Evolutionary conservation across 192 early-diverging fungal species (phyloP).

Genomic region (Diversispora eburnea): DNA sequence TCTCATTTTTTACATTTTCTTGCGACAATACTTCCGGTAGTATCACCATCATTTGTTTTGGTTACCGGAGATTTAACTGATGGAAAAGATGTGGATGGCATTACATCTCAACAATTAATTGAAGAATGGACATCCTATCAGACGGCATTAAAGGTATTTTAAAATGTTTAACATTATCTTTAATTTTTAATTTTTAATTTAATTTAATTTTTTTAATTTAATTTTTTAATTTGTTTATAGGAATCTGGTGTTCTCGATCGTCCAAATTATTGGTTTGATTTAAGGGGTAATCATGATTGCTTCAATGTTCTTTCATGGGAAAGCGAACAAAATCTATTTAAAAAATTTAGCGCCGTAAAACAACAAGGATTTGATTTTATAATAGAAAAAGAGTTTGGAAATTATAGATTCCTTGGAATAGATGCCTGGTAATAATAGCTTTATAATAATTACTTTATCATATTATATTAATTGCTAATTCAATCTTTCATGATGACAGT

Average conservation of each 20-base stretch:
- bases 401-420: slow-evolving; percentile 77
- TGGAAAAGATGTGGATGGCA: slow-evolving; percentile 66
- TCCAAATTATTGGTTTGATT: slow-evolving; percentile 71
- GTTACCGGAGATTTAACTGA: slow-evolving; percentile 89
- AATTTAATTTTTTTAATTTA: not conserved
- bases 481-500: slow-evolving; percentile 26
- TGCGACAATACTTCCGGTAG: slow-evolving; percentile 65
- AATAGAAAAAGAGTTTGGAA: slow-evolving; percentile 64
- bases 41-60: slow-evolving; percentile 74
- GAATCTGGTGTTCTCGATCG: slow-evolving; percentile 16
- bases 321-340: slow-evolving; percentile 60
- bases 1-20: slow-evolving; percentile 76
- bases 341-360: slow-evolving; percentile 48
- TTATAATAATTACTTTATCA: not conserved
- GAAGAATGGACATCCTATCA: slow-evolving; percentile 83
- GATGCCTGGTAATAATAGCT: slow-evolving; percentile 64
- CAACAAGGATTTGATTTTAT: slow-evolving; percentile 55
- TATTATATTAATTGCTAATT: not conserved
- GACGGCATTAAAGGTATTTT: slow-evolving; percentile 52
- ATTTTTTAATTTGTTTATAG: not conserved
- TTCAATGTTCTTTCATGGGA: slow-evolving; percentile 70
- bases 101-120: slow-evolving; percentile 68
- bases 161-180: slow-evolving; percentile 42
- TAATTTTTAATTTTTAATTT: slow-evolving; percentile 31
- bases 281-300: slow-evolving; percentile 94